Base-by-base conservation (phyloP, 306 rosid genomes). In the Boehmeria nivea region DNA sequence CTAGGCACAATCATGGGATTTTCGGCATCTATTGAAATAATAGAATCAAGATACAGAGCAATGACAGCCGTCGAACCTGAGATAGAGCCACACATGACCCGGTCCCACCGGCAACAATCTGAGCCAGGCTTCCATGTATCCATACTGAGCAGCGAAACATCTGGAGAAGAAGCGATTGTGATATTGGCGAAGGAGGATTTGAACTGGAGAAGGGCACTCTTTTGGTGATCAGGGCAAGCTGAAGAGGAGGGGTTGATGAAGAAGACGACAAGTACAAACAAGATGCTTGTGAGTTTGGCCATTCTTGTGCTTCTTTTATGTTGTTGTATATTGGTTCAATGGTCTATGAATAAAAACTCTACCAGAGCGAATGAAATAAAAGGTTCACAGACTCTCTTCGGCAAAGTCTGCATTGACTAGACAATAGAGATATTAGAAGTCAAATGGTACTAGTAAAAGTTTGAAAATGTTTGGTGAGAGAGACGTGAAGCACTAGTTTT, bases 61-160 rank as follows among this genome's bases (percentile, higher is more conserved):
- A 13, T 20, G 12, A 62, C 53, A 44, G 8, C 38, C n/a, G 46
- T 62, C 4, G 54, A 49, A 24, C 36, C 33, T 4, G 67, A 36
- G 18, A 15, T 18, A 23, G 51, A 27, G 51, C 49, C 50, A 33
- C 65, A 43, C 12, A 40, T 27, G 24, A 70, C 69, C n/a, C 69
- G 34, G 9, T 56, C 54, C 75, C 75, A 70, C 8, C 12, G 23
- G 38, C 75, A 70, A 52, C 69, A 56, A 48, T 70, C 65, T 25
- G 44, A 63, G 14, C 36, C 60, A 14, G 56, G 60, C 17, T 63
- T 63, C 61, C 70, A 70, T 17, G 70, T 63, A 14, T 57, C 65
- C 38, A 63, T 39, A 8, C 14, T 25, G 47, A 48, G 4, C 37
- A 56, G 15, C 9, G 10, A 15, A 18, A 3, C 39, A 31, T 63